Percentiles rank a stretch among this genome's conserved stretches.
These are phyloP conservation scores for Aureobasidium subglaciale DNA, from an alignment of 2,329 filamentous ascomycete genomes.

Conservation along the genomic window DNA sequence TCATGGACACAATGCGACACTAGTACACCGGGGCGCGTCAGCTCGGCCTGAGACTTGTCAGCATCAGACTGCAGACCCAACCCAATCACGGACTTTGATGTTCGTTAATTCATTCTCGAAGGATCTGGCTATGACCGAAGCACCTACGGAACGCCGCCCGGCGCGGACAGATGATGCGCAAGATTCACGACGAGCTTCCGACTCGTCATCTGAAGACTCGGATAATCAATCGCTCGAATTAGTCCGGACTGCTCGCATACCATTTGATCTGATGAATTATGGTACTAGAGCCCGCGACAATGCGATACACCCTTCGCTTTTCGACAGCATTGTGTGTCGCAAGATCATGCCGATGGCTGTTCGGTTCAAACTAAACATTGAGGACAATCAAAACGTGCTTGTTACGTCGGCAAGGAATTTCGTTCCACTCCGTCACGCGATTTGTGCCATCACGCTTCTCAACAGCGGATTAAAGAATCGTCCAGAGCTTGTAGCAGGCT, in stretches of 20 bases:
- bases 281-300: constrained; percentile 2
- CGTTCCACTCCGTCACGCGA: constrained; percentile 1
- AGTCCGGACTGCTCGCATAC: not conserved
- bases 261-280: not conserved
- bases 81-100: not conserved
- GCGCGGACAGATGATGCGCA: not conserved
- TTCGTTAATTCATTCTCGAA: not conserved
- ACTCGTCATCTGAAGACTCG: not conserved
- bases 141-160: not conserved
- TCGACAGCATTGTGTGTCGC: constrained; percentile 11
- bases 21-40: too few relatives aligned
- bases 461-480: not conserved
- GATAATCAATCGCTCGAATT: not conserved
- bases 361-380: constrained; percentile 14
- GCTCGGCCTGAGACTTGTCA: too few relatives aligned
- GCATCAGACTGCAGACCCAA: too few relatives aligned
- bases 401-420: constrained; percentile 10
- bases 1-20: not conserved
- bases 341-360: constrained; percentile 16
- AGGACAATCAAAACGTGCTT: constrained; percentile 13
- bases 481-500: constrained; percentile 17
- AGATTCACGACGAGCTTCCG: not conserved
- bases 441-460: constrained; percentile 10
- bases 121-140: not conserved
- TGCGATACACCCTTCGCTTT: constrained; percentile 8